phyloP scores from a whole-genome alignment of 2,329 filamentous ascomycete species.

The Teratosphaeria nubilosa region DNA sequence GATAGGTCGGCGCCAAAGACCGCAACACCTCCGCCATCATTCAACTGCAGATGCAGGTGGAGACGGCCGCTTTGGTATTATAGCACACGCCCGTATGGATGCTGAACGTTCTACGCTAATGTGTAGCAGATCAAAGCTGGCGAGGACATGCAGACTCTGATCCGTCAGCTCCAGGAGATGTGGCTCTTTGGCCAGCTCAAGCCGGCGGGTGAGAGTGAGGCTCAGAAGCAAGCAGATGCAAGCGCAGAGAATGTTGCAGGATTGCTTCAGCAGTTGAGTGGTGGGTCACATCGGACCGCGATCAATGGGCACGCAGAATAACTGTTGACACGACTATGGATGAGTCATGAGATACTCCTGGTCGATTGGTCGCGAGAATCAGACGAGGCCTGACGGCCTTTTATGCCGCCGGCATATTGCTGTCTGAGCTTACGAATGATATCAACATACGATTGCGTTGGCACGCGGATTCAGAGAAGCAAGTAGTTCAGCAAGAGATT shows the following conservation, averaged over 20 bases:
- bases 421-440: background rate
- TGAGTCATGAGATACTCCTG: background rate
- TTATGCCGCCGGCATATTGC: background rate
- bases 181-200: conserved; percentile 58
- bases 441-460: too few relatives aligned
- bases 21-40: conserved; percentile 47
- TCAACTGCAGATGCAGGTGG: conserved; percentile 48
- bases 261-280: conserved; percentile 27
- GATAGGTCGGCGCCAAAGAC: conserved; percentile 31
- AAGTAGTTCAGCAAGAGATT: too few relatives aligned
- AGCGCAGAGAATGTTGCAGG: conserved; percentile 38
- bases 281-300: background rate
- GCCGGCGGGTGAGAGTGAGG: conserved; percentile 38
- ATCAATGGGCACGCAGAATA: background rate
- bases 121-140: conserved; percentile 44
- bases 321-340: background rate
- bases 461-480: too few relatives aligned
- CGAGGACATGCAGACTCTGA: conserved; percentile 52
- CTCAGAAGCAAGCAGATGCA: conserved; percentile 35
- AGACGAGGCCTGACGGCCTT: background rate
- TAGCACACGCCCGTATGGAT: background rate
- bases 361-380: background rate
- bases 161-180: conserved; percentile 53
- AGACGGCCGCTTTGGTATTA: conserved; percentile 48
- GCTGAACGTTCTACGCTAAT: background rate